phyloP scores from a whole-genome alignment of 2,329 filamentous ascomycete genomes.

The Malbranchea cinnamomea region DNA sequence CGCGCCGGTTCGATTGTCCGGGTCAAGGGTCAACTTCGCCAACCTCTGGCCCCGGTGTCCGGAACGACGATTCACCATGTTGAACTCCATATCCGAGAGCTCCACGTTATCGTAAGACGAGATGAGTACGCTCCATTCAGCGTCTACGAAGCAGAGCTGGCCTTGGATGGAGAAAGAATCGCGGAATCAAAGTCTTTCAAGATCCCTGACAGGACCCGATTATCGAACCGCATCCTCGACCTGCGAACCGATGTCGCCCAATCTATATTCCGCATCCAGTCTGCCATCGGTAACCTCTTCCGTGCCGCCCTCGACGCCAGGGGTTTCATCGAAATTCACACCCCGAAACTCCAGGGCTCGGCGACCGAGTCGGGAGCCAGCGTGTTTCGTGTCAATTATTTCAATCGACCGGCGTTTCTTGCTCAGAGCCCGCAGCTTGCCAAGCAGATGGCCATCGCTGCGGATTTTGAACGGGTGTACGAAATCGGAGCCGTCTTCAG shows the following conservation, averaged over 20 bases:
- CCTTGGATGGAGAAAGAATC: constrained; percentile 39
- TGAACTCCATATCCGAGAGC: constrained; percentile 55
- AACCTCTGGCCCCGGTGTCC: constrained; percentile 57
- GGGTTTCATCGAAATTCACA: constrained; percentile 86
- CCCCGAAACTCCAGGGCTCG: constrained; percentile 76
- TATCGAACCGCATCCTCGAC: constrained; percentile 68
- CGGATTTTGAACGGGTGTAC: constrained; percentile 79
- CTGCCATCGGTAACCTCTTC: constrained; percentile 66
- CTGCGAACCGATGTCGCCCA: constrained; percentile 76
- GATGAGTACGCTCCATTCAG: constrained; percentile 52
- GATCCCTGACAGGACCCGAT: constrained; percentile 57
- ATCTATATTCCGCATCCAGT: constrained; percentile 74
- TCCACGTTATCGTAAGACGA: constrained; percentile 48
- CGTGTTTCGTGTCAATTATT: constrained; percentile 87
- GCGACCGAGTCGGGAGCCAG: constrained; percentile 84
- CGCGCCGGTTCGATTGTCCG: constrained; percentile 64
- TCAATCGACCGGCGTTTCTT: constrained; percentile 70
- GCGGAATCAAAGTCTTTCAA: constrained; percentile 44
- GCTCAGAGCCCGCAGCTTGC: constrained; percentile 84
- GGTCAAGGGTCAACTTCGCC: constrained; percentile 57
- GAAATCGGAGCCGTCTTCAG: constrained; percentile 85
- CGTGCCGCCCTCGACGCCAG: constrained; percentile 57
- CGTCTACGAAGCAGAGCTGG: constrained; percentile 54
- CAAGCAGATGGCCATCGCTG: constrained; percentile 84
- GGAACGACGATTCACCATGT: constrained; percentile 61